phyloP scores from a whole-genome alignment of 176 grass and related monocot genomes.

The Carex scoparia region DNA sequence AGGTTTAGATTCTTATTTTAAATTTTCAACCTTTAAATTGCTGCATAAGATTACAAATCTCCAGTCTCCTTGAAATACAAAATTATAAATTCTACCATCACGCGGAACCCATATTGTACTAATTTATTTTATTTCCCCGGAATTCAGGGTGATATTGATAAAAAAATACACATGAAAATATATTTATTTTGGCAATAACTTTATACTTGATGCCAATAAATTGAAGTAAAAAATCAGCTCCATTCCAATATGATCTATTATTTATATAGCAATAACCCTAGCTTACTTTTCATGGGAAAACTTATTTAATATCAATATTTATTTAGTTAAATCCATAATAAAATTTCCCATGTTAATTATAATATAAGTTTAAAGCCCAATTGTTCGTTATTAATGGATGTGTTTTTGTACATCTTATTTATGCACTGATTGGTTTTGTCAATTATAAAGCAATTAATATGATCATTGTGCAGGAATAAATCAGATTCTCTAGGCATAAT shows the following conservation, averaged over 20 bases:
- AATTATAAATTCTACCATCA: background rate
- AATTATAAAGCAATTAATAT: background rate
- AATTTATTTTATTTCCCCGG: background rate
- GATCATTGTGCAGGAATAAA: background rate
- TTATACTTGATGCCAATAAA: background rate
- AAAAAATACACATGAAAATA: background rate
- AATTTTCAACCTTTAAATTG: background rate
- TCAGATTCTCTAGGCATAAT: background rate
- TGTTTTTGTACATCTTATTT: background rate
- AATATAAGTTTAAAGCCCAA: background rate
- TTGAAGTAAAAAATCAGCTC: background rate
- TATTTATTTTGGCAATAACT: background rate
- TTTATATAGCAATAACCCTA: background rate
- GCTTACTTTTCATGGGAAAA: background rate
- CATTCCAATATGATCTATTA: background rate
- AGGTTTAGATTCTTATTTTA: background rate
- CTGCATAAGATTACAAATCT: background rate
- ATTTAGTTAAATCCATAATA: background rate
- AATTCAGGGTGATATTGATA: background rate
- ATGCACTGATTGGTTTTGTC: background rate
- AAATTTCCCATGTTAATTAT: background rate
- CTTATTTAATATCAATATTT: background rate
- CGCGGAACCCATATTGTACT: background rate
- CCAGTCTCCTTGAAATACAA: background rate
- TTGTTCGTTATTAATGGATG: background rate